Conservation (phyloP, 2,329 filamentous ascomycete species). For the Cordyceps tenuipes region DNA sequence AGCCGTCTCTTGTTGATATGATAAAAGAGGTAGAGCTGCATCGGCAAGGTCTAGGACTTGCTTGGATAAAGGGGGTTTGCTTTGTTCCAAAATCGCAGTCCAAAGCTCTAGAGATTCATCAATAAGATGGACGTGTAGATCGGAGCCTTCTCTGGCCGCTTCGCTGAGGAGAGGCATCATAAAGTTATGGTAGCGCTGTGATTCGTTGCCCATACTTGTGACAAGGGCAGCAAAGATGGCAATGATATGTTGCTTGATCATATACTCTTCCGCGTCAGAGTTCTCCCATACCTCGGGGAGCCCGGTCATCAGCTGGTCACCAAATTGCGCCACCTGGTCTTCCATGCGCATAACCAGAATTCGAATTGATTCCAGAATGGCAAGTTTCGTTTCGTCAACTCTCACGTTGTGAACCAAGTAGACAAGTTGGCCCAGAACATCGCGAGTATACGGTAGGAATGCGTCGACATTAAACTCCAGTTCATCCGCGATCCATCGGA, state of each 20-base stretch:
- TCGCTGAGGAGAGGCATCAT: conserved; percentile 77
- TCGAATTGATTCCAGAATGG: conserved; percentile 77
- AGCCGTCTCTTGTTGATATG: conserved; percentile 56
- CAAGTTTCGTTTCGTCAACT: conserved; percentile 81
- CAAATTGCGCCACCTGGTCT: conserved; percentile 56
- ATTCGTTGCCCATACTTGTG: conserved; percentile 73
- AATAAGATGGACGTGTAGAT: conserved; percentile 71
- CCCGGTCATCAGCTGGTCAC: conserved; percentile 72
- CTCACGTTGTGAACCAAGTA: conserved; percentile 71
- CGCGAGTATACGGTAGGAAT: conserved; percentile 70
- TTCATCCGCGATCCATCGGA: conserved; percentile 73
- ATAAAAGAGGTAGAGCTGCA: conserved; percentile 57
- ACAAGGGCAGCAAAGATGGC: conserved; percentile 78
- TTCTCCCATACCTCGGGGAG: conserved; percentile 79
- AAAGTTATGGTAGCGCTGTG: conserved; percentile 67
- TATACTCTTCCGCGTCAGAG: conserved; percentile 69
- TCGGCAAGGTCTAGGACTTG: conserved; percentile 56
- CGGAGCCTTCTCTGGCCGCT: conserved; percentile 68
- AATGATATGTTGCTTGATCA: conserved; percentile 90
- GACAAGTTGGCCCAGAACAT: conserved; percentile 66
- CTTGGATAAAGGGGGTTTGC: conserved; percentile 49
- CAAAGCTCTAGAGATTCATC: conserved; percentile 91
- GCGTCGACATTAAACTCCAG: conserved; percentile 67
- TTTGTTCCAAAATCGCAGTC: conserved; percentile 64
- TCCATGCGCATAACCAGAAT: conserved; percentile 77